Evolutionary conservation across 2,329 filamentous ascomycete genomes (phyloP).

Genomic region (Penicillium sp.): DNA sequence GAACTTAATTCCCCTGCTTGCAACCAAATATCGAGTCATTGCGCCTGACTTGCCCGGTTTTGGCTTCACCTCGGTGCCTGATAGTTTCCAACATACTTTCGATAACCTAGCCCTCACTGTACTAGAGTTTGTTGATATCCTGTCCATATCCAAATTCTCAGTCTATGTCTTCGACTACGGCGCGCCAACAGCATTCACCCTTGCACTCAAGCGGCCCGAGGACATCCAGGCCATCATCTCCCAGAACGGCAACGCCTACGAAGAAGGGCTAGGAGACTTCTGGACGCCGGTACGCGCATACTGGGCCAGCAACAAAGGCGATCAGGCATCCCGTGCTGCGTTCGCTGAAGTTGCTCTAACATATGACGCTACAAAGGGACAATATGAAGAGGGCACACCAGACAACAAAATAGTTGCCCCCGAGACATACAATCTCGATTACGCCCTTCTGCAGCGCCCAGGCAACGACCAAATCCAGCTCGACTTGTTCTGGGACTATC

Average conservation of each 20-base stretch:
- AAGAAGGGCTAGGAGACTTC: conserved; percentile 51
- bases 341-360: conserved; percentile 35
- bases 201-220: conserved; percentile 49
- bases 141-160: conserved; percentile 48
- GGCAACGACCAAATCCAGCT: conserved; percentile 54
- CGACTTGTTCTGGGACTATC: conserved; percentile 56
- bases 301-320: conserved; percentile 39
- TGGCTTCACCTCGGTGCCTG: conserved; percentile 52
- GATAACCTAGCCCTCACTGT: conserved; percentile 48
- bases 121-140: conserved; percentile 46
- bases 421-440: conserved; percentile 50
- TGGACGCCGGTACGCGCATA: conserved; percentile 48
- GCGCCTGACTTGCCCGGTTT: conserved; percentile 60
- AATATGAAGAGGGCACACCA: conserved; percentile 43
- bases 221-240: conserved; percentile 52
- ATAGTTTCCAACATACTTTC: conserved; percentile 53
- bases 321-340: conserved; percentile 31
- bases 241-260: conserved; percentile 61
- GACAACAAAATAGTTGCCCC: conserved; percentile 38
- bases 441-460: conserved; percentile 47
- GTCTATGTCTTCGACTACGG: conserved; percentile 64
- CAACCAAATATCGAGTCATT: conserved; percentile 42
- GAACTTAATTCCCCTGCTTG: conserved; percentile 44
- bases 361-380: conserved; percentile 39
- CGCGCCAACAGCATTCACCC: conserved; percentile 52